Base-by-base conservation (phyloP, 2,329 filamentous ascomycete genomes). In the Fusarium duplospermum region DNA sequence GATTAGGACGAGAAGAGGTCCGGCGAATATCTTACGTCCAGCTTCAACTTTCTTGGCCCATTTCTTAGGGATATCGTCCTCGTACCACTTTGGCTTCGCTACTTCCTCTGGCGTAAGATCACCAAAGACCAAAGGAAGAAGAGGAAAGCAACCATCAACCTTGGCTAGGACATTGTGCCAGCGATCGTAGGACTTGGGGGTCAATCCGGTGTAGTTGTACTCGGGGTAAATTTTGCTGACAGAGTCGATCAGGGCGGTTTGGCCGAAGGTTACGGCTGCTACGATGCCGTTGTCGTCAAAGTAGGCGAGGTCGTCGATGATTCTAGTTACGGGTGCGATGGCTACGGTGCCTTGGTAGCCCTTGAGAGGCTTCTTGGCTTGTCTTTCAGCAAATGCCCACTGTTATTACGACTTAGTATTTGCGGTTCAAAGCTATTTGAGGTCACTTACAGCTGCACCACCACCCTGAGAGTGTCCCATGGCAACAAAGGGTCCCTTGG, bases 381-480 rank as follows among this genome's bases (percentile, higher is more conserved):
- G 71, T 3, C 71, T 20, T 52, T 73, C 58, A 10, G 70, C 71
- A 3, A 73, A 73, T 4, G 71, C 65, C 70, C 71, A 73, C 62
- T 42, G 22, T 20, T 8, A n/a, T 27, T 2, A 6, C 22, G 14
- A 38, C 16, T 58, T 2, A 58, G 22, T 27, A 3, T 4, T 4
- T 38, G 16, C 1, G 1, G 6, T 29, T 58, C 0, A 20, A 20
- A 38, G 3, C 36, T 16, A 6, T 29, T 7, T 1, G 22, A 3
- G 6, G 22, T 6, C 8, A 58, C 56, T 29, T 9, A 58, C 56
- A 40, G 56, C 56, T n/a, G 56, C 56, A 10, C 56, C 56, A 20
- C 56, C 56, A 3, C 56, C 56, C 6, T 58, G 56, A 3, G 56
- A 58, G 10, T 58, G 56, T 9, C 56, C 56, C 56, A 58, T 58